Evolutionary conservation across 2,329 filamentous ascomycete genomes (phyloP), one percentile per base, ranked within the genome.

Genomic region (Hansfordia pulvinata): DNA sequence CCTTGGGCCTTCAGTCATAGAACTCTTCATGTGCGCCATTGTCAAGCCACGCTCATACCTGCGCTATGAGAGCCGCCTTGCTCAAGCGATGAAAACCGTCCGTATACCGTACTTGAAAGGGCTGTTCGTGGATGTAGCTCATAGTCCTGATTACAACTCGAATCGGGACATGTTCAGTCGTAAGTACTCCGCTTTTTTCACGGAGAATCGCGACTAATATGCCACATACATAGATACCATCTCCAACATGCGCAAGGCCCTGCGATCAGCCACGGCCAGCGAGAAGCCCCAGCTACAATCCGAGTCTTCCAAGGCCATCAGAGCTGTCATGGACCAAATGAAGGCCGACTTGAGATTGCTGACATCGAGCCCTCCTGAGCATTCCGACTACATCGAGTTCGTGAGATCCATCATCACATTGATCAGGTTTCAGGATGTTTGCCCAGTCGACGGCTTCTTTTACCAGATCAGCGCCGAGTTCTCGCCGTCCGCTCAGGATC

Each of bases 391-490:
- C 36, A 56, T 73, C 25, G 41, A 44, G 1, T 73, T 73, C 36
- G 54, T 68, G 9, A 62, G 60, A 19, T 47, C 52, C 11, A 56
- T 71, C 23, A 58, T 74, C 30, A 56, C 55, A 3, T 47, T 71
- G 15, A 64, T 74, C 37, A 60, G 62, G 40, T 61, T 64, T 1
- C 58, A 72, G 36, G 64, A 68, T 24, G 56, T 73, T 19, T 68
- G 64, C 41, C 45, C 52, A 1, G 51, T 73, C 4, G 65, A 73
- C 37, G 42, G 50, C 2, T 74, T 65, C 41, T 74, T 66, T 44
- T 67, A 64, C 31, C 60, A 67, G 31, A 63, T 68, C 37, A 68
- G 56, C 40, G 54, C 50, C 19, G 64, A 67, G 30, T 74, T 70
- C 42, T 63, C 60, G 3, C 69, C 69, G 3, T 60, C 68, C 1